Evolutionary conservation across 257 asterid species (phyloP).

Genomic region (Solanum peruvianum): DNA sequence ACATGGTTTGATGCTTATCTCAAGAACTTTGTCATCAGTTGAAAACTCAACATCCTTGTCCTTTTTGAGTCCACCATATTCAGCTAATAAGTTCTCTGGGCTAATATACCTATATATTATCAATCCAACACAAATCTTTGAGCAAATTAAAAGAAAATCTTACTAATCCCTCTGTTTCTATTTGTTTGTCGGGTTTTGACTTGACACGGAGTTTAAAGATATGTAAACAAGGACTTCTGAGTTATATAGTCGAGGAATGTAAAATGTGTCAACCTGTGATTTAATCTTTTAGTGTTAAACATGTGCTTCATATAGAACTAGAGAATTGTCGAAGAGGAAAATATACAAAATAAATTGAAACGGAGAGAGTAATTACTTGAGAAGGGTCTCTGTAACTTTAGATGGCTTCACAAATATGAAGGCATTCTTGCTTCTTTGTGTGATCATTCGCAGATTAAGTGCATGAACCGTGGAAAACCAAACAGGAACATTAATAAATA

Average conservation of each 20-base stretch:
- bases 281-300: not conserved
- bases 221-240: not conserved
- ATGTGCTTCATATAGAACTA: not conserved
- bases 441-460: slow-evolving; percentile 38
- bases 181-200: not conserved
- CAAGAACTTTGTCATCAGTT: slow-evolving; percentile 54
- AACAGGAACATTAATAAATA: slow-evolving; percentile 60
- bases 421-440: slow-evolving; percentile 45
- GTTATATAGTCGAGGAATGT: not conserved
- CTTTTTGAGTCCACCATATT: slow-evolving; percentile 63
- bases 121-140: not conserved
- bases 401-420: slow-evolving; percentile 55
- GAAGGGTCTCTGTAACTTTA: slow-evolving; percentile 58
- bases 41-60: slow-evolving; percentile 66
- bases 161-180: not conserved
- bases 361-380: slow-evolving; percentile 35
- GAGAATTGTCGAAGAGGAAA: not conserved
- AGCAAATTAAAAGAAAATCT: not conserved
- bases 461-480: slow-evolving; percentile 60
- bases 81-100: slow-evolving; percentile 39
- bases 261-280: not conserved
- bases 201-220: not conserved
- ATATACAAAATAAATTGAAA: not conserved
- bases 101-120: slow-evolving; percentile 36
- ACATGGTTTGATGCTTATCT: slow-evolving; percentile 33